phyloP scores from a whole-genome alignment of 305 asterid species.

The Fraxinus nigra region DNA sequence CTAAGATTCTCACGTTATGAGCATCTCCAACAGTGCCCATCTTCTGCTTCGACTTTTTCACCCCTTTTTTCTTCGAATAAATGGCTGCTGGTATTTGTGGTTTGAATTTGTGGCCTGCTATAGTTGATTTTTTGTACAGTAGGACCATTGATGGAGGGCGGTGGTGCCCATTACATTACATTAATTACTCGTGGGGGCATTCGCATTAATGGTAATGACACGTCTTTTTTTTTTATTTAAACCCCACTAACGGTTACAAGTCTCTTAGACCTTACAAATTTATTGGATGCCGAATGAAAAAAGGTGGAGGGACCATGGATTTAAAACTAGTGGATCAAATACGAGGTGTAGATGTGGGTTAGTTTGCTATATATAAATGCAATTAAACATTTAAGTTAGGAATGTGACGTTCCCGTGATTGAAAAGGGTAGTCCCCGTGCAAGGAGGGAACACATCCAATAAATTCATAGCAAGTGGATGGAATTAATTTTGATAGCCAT shows the following conservation, averaged over 20 bases:
- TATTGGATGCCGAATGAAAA: neutral
- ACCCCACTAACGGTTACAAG: neutral
- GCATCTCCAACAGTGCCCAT: slow-evolving; percentile 50
- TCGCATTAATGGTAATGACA: neutral
- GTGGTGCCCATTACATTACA: neutral
- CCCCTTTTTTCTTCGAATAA: neutral
- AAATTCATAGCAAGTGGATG: neutral
- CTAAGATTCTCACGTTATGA: slow-evolving; percentile 65
- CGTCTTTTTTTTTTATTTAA: no score
- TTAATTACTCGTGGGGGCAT: neutral
- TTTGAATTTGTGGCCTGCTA: neutral
- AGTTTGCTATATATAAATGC: neutral
- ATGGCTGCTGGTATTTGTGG: neutral
- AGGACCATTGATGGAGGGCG: neutral
- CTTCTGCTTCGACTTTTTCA: neutral
- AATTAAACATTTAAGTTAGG: neutral
- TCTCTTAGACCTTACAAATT: neutral
- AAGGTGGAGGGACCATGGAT: neutral
- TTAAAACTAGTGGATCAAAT: neutral
- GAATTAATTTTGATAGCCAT: neutral
- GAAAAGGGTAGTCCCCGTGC: neutral
- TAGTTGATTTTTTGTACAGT: neutral
- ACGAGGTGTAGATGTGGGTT: neutral
- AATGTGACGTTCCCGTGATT: neutral
- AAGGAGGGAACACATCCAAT: neutral